Percentiles rank a stretch among this genome's conserved stretches.
Conservation (phyloP, 306 rosid genomes). For the Rubus parviflorus region DNA sequence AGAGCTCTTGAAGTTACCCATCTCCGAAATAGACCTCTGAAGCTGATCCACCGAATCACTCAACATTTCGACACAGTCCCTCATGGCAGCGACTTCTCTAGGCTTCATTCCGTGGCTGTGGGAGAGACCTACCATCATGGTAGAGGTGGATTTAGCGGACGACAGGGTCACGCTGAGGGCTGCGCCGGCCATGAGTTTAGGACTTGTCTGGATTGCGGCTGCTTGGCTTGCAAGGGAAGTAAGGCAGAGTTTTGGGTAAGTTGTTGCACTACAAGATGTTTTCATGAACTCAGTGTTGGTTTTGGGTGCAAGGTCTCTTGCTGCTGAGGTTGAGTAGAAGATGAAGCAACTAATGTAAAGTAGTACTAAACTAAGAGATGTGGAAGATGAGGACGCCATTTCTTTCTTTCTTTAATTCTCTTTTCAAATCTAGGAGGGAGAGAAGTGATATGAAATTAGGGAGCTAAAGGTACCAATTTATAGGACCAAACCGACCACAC, state of each 20-base stretch:
- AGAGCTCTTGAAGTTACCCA: constrained; percentile 31
- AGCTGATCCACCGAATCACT: constrained; percentile 58
- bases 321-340: constrained; percentile 19
- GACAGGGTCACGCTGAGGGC: constrained; percentile 66
- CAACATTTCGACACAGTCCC: constrained; percentile 69
- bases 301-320: constrained; percentile 21
- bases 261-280: constrained; percentile 63
- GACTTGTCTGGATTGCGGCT: constrained; percentile 49
- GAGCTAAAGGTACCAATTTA: constrained; percentile 18
- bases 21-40: constrained; percentile 45
- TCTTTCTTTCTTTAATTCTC: not conserved
- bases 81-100: constrained; percentile 52
- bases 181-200: constrained; percentile 39
- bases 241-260: constrained; percentile 64
- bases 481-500: not conserved
- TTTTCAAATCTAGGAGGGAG: not conserved
- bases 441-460: constrained; percentile 19
- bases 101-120: constrained; percentile 38
- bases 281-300: constrained; percentile 52
- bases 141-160: constrained; percentile 44
- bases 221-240: constrained; percentile 64
- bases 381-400: constrained; percentile 37
- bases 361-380: constrained; percentile 24
- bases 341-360: constrained; percentile 9
- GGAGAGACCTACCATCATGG: constrained; percentile 32